Percentiles rank a stretch among this genome's conserved stretches.
Conservation (phyloP, 306 rosid genomes). For the Glycine tomentella region DNA sequence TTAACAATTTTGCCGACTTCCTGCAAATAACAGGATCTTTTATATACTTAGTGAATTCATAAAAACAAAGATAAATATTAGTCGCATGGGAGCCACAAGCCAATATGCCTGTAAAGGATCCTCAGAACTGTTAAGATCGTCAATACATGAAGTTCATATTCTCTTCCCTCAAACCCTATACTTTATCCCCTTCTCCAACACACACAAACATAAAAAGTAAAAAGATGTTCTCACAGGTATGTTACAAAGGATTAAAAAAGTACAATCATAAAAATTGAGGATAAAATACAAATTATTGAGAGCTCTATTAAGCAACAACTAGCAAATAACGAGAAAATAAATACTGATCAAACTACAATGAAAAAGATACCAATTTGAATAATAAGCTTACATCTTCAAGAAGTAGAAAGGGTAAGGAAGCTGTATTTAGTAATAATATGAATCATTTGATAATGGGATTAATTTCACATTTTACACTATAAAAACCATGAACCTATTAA, state of each 20-base stretch:
- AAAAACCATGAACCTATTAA: constrained; percentile 3
- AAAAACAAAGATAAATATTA: constrained; percentile 37
- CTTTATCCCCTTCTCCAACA: too few species aligned
- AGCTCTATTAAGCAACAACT: background rate
- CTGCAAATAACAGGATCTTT: constrained; percentile 54
- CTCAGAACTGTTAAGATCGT: too few species aligned
- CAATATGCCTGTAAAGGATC: too few species aligned
- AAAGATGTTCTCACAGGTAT: too few species aligned
- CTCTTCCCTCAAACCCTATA: too few species aligned
- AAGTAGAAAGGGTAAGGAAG: constrained; percentile 9
- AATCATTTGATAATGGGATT: background rate
- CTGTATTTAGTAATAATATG: background rate
- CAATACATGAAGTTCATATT: too few species aligned
- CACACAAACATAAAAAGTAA: too few species aligned
- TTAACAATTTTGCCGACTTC: constrained; percentile 54
- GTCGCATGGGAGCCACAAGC: background rate
- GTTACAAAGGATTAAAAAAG: constrained; percentile 8
- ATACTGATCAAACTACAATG: background rate
- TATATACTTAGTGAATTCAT: constrained; percentile 9
- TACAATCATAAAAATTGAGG: background rate
- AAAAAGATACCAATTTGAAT: background rate
- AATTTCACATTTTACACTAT: constrained; percentile 2
- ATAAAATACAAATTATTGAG: background rate
- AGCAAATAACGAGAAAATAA: background rate
- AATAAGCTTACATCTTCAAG: background rate